A percentile compares a stretch with the other conserved stretches of the same genome.
Conservation (phyloP, 2,329 filamentous ascomycete genomes). For the Cucurbitaria berberidis region DNA sequence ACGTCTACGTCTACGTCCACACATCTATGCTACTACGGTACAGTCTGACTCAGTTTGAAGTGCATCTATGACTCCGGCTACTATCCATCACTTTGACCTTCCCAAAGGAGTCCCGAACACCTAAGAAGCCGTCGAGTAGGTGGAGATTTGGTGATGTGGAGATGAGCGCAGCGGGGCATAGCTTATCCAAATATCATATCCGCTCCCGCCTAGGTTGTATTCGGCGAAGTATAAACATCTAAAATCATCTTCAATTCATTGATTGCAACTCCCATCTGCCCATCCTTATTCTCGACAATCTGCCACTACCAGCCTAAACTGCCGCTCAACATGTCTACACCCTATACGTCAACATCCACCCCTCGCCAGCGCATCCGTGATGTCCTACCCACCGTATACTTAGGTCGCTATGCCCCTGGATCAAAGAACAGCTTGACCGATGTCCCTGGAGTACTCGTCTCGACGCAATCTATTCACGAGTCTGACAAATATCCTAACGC, state of each 20-base stretch:
- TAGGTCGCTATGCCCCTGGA: constrained; percentile 48
- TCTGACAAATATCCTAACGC: constrained; percentile 38
- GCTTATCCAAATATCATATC: neutral
- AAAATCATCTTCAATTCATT: neutral
- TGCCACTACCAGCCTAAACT: too few relatives aligned
- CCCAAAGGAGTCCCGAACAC: neutral
- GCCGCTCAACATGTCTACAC: constrained; percentile 14
- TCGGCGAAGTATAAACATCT: neutral
- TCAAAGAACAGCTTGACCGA: constrained; percentile 54
- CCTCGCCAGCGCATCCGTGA: constrained; percentile 47
- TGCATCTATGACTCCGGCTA: neutral
- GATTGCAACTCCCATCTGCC: neutral
- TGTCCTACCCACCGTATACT: constrained; percentile 45
- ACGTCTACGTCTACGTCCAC: too few relatives aligned
- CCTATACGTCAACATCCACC: neutral
- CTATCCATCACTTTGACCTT: neutral
- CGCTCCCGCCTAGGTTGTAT: neutral
- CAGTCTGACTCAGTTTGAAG: neutral
- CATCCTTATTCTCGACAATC: too few relatives aligned
- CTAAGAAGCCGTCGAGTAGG: neutral
- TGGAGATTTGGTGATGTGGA: neutral
- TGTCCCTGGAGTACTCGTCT: constrained; percentile 52
- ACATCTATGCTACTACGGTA: too few relatives aligned
- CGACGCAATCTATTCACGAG: constrained; percentile 48
- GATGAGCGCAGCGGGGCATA: neutral